Percentiles rank a stretch among this genome's conserved stretches.
Evolutionary conservation across 371 early-diverging fungal species (phyloP).

Genomic region (Rhizopus arrhizus): DNA sequence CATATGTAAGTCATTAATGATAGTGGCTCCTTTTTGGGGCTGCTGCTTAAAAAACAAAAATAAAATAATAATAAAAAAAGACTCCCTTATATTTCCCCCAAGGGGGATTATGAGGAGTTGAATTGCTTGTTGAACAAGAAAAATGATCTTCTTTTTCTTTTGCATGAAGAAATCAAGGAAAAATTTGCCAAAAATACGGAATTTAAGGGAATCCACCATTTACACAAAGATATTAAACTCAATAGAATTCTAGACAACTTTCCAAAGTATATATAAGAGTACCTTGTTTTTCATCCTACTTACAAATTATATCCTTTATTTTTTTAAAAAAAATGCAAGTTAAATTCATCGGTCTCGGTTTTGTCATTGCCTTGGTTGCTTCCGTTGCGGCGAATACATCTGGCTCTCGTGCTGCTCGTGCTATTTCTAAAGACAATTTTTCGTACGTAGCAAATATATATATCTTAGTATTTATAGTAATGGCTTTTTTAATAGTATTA

Average conservation of each 20-base stretch:
- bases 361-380: background rate
- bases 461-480: too few species aligned
- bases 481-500: too few species aligned
- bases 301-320: background rate
- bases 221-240: background rate
- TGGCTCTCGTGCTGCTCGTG: background rate
- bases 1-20: too few species aligned
- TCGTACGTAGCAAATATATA: too few species aligned
- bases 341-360: background rate
- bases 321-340: background rate
- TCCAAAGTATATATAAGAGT: background rate
- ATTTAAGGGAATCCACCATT: background rate
- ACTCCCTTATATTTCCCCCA: too few species aligned
- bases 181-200: background rate
- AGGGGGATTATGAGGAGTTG: too few species aligned
- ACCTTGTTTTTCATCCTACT: background rate
- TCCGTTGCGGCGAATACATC: background rate
- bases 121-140: too few species aligned
- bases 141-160: too few species aligned
- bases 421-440: background rate
- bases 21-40: too few species aligned
- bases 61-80: too few species aligned
- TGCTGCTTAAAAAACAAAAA: too few species aligned
- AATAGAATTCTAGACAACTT: background rate
- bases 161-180: too few species aligned